A percentile compares a stretch with the other conserved stretches of the same genome.
Conservation (phyloP, 2,329 filamentous ascomycete genomes). For the Grosmannia huntii region DNA sequence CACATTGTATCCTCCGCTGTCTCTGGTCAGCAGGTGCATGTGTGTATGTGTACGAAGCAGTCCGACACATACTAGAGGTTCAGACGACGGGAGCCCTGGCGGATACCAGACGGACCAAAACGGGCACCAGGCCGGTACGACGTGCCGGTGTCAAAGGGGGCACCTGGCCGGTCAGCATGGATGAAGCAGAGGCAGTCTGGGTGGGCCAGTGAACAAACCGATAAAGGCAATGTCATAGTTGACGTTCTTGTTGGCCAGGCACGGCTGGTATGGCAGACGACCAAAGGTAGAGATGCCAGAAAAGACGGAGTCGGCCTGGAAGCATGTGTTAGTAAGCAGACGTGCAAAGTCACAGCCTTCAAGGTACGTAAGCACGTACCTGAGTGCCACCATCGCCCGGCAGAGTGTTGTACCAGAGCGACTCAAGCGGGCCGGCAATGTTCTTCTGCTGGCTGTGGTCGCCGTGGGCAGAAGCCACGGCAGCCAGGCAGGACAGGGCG, state of each 20-base stretch:
- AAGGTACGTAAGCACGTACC: slow-evolving; percentile 27
- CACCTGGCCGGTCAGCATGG: slow-evolving; percentile 34
- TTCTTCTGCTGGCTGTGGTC: slow-evolving; percentile 42
- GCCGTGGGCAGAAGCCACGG: slow-evolving; percentile 45
- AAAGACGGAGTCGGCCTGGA: slow-evolving; percentile 73
- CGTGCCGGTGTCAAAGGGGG: slow-evolving; percentile 76
- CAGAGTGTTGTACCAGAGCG: slow-evolving; percentile 70
- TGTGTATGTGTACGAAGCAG: too few species aligned
- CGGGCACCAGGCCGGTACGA: slow-evolving; percentile 74
- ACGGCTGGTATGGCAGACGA: slow-evolving; percentile 64
- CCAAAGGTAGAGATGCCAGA: slow-evolving; percentile 81
- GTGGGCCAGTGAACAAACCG: slow-evolving; percentile 30
- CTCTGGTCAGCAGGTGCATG: slow-evolving; percentile 8
- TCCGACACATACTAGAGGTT: slow-evolving; percentile 77
- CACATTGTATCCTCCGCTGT: slow-evolving; percentile 76
- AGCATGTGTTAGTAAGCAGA: not conserved
- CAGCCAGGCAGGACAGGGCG: slow-evolving; percentile 29
- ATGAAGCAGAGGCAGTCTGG: not conserved
- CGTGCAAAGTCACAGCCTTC: too few species aligned
- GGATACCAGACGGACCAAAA: slow-evolving; percentile 73
- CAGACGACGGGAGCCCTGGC: slow-evolving; percentile 72
- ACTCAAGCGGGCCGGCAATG: slow-evolving; percentile 56
- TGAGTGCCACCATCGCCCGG: slow-evolving; percentile 78
- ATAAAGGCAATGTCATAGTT: slow-evolving; percentile 80
- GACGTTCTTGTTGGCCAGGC: slow-evolving; percentile 54